These are phyloP conservation scores for Eucalyptus fibrosa DNA, from an alignment of 345 rosid species.

Conservation along the genomic window DNA sequence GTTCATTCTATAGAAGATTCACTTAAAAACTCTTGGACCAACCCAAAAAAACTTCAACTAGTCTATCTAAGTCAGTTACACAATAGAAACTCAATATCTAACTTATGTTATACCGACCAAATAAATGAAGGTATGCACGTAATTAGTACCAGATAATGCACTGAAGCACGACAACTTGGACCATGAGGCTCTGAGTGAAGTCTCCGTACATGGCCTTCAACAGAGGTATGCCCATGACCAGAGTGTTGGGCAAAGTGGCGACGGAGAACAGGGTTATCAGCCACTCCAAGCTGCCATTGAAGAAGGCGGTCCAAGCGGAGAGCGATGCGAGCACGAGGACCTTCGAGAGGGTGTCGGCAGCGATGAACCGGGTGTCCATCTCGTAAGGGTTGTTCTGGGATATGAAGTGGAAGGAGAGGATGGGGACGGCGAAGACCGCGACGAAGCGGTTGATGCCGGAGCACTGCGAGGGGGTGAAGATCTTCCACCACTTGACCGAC, in stretches of 20 bases:
- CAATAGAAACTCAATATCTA: neutral
- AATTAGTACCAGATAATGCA: conserved; percentile 27
- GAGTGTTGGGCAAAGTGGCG: conserved; percentile 38
- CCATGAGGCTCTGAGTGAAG: conserved; percentile 38
- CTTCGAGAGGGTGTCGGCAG: conserved; percentile 31
- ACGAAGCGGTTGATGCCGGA: conserved; percentile 43
- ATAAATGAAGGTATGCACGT: neutral
- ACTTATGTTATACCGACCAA: neutral
- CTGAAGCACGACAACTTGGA: conserved; percentile 40
- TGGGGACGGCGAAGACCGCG: conserved; percentile 36
- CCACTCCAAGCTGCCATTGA: conserved; percentile 29
- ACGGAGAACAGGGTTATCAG: conserved; percentile 39
- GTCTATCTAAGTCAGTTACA: neutral
- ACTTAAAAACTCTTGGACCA: neutral
- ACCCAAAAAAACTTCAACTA: neutral
- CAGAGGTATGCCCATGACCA: conserved; percentile 53
- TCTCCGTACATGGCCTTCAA: conserved; percentile 42
- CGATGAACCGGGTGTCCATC: conserved; percentile 38
- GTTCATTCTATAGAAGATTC: neutral
- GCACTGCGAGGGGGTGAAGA: conserved; percentile 32
- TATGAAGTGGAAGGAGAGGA: conserved; percentile 40
- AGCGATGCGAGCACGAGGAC: conserved; percentile 12
- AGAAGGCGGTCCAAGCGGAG: conserved; percentile 9
- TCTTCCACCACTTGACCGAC: conserved; percentile 45
- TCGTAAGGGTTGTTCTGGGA: conserved; percentile 32